Evolutionary conservation across 2,329 filamentous ascomycete species (phyloP).

Genomic region (Lecanicillium sp.): DNA sequence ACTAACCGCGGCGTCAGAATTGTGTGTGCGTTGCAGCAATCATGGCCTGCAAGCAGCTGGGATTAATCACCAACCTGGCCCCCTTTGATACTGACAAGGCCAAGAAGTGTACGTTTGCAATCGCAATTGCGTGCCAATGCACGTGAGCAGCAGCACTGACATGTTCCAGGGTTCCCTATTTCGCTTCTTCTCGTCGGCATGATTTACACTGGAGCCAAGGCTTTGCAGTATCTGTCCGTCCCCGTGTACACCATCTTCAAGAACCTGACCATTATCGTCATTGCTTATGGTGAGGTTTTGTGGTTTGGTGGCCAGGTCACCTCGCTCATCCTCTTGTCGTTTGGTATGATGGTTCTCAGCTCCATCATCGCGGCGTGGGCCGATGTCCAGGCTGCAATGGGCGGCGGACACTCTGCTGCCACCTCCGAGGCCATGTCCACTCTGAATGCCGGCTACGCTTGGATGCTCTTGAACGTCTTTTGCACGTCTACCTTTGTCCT

Average conservation of each 20-base stretch:
- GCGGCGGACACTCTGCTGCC: slow-evolving; percentile 39
- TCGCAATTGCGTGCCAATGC: not conserved
- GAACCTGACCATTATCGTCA: slow-evolving; percentile 91
- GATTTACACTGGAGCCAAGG: slow-evolving; percentile 92
- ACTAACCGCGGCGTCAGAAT: slow-evolving; percentile 43
- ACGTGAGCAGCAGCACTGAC: not conserved
- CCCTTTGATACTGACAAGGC: slow-evolving; percentile 77
- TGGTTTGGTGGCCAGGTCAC: slow-evolving; percentile 91
- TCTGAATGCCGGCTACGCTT: slow-evolving; percentile 82
- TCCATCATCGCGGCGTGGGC: slow-evolving; percentile 92
- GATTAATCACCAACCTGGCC: slow-evolving; percentile 70
- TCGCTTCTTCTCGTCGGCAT: slow-evolving; percentile 87
- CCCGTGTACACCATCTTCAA: slow-evolving; percentile 97
- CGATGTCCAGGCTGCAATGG: slow-evolving; percentile 68
- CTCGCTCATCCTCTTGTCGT: slow-evolving; percentile 75
- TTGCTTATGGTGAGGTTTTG: slow-evolving; percentile 87
- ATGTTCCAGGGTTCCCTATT: slow-evolving; percentile 70
- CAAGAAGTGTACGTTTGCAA: slow-evolving; percentile 63
- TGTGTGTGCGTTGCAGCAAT: slow-evolving; percentile 79
- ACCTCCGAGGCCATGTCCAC: slow-evolving; percentile 65
- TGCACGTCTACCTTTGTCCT: slow-evolving; percentile 80
- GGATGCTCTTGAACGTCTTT: slow-evolving; percentile 91
- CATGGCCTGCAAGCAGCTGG: slow-evolving; percentile 64
- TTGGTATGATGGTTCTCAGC: slow-evolving; percentile 86
- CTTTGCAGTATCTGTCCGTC: slow-evolving; percentile 83